A percentile compares a stretch with the other conserved stretches of the same genome.
These are phyloP conservation scores for Lachnellula cervina DNA, from an alignment of 2,329 filamentous ascomycete species.

Conservation along the genomic window DNA sequence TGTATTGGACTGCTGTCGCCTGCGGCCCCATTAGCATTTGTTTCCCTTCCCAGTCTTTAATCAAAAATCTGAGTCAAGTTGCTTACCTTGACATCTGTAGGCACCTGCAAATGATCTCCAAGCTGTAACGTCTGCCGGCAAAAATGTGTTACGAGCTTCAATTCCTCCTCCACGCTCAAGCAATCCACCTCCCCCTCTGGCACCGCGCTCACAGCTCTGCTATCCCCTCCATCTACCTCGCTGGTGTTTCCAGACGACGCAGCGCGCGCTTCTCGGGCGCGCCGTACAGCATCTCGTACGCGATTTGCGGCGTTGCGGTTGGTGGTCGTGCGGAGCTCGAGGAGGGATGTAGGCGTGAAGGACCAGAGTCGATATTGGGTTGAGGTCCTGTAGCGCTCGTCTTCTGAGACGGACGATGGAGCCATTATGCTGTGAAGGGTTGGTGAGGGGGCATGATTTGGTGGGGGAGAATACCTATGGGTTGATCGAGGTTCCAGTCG, in stretches of 20 bases:
- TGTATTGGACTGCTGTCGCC: slow-evolving; percentile 49
- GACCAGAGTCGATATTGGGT: slow-evolving; percentile 93
- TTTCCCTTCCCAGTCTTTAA: no score
- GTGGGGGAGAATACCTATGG: neutral
- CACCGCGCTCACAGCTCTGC: slow-evolving; percentile 17
- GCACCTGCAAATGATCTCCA: slow-evolving; percentile 56
- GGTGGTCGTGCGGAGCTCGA: slow-evolving; percentile 68
- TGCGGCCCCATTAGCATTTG: slow-evolving; percentile 7
- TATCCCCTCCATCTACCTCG: slow-evolving; percentile 31
- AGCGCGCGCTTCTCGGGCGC: slow-evolving; percentile 37
- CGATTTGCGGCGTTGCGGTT: slow-evolving; percentile 73
- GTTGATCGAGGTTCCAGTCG: neutral
- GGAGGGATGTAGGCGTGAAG: slow-evolving; percentile 70
- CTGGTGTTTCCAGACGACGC: slow-evolving; percentile 29
- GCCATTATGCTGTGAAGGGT: neutral
- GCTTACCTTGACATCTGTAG: slow-evolving; percentile 53
- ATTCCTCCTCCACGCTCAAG: slow-evolving; percentile 78
- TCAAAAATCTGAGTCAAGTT: no score
- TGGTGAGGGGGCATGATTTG: neutral
- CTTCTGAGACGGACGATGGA: slow-evolving; percentile 48
- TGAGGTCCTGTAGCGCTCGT: slow-evolving; percentile 83
- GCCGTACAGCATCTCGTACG: slow-evolving; percentile 51
- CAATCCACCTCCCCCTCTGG: slow-evolving; percentile 59
- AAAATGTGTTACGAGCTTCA: slow-evolving; percentile 75
- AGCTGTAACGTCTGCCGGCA: slow-evolving; percentile 55